Conservation (phyloP, 2,329 filamentous ascomycete genomes). For the Diaporthe australafricana region DNA sequence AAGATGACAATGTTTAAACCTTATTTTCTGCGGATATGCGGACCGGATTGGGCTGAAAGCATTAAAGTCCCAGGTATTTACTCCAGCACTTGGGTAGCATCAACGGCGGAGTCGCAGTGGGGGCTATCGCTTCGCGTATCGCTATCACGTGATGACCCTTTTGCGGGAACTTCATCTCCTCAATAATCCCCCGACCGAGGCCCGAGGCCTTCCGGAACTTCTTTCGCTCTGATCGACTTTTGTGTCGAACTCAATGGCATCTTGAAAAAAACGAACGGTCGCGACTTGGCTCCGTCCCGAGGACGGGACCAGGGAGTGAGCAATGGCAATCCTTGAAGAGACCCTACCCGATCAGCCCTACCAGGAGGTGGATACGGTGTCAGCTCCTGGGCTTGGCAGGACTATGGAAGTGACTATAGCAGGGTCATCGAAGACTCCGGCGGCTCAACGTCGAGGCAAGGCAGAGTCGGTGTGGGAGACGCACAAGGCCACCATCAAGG, state of each 20-base stretch:
- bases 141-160: not conserved
- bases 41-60: not conserved
- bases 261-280: not conserved
- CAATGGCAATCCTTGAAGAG: not conserved
- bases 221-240: not conserved
- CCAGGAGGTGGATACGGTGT: not conserved
- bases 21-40: not conserved
- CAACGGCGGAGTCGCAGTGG: not conserved
- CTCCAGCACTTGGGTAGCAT: too few relatives aligned
- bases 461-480: not conserved
- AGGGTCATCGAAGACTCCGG: not conserved
- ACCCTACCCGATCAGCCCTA: not conserved
- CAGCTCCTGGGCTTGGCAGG: not conserved
- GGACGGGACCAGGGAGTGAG: slow-evolving; percentile 1
- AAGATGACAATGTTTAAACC: not conserved
- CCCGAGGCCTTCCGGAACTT: not conserved
- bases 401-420: not conserved
- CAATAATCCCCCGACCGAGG: not conserved
- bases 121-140: not conserved
- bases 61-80: not conserved
- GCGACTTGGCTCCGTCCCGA: not conserved
- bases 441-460: not conserved
- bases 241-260: not conserved
- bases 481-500: not conserved
- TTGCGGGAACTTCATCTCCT: slow-evolving; percentile 1